Conservation (phyloP, 108 stramenopile species). For the Asterionellopsis glacialis region DNA sequence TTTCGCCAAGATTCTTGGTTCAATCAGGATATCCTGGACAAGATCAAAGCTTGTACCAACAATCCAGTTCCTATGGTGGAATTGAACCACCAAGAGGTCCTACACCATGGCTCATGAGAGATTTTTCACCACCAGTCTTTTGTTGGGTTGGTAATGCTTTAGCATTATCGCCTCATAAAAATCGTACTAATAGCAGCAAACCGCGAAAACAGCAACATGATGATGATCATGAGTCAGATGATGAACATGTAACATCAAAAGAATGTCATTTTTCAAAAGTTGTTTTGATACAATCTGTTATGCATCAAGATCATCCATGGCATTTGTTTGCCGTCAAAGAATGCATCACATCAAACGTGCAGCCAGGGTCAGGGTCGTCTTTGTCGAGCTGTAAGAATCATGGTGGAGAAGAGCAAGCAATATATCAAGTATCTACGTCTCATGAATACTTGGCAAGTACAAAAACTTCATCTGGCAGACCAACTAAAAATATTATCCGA, state of each 20-base stretch:
- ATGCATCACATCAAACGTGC: background rate
- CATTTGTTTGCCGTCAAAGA: conserved; percentile 50
- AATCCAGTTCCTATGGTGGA: conserved; percentile 58
- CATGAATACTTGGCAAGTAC: conserved; percentile 48
- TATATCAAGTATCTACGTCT: conserved; percentile 1
- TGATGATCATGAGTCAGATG: background rate
- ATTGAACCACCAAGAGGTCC: conserved; percentile 65
- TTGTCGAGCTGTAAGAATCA: too few species aligned
- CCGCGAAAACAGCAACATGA: background rate
- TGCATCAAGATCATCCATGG: conserved; percentile 53
- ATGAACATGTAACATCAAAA: conserved; percentile 9
- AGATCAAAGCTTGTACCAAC: conserved; percentile 64
- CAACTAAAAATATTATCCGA: conserved; percentile 36
- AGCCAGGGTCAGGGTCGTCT: too few species aligned
- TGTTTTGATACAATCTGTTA: conserved; percentile 47
- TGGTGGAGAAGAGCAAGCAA: background rate
- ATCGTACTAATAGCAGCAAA: too few species aligned
- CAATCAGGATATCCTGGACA: conserved; percentile 29
- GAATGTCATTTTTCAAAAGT: conserved; percentile 31
- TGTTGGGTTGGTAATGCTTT: conserved; percentile 52
- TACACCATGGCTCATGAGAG: conserved; percentile 64
- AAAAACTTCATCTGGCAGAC: conserved; percentile 46
- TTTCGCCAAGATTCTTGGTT: conserved; percentile 57
- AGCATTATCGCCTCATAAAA: background rate
- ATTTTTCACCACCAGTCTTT: conserved; percentile 69